Conservation (phyloP, 371 early-diverging fungal genomes). For the Syncephalastrum monosporum region DNA sequence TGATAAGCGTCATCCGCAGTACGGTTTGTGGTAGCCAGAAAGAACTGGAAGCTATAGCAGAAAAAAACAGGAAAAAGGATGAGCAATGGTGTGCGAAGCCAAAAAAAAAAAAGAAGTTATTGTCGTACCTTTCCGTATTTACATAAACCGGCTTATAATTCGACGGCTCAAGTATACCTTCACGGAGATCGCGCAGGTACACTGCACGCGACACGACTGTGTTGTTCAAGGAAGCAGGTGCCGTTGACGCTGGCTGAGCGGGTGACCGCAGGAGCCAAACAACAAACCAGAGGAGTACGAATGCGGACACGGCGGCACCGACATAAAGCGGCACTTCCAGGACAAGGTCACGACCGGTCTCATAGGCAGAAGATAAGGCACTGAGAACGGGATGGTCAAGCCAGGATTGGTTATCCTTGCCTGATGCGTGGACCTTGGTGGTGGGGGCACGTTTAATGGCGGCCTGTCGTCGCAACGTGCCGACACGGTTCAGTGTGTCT, state of each 20-base stretch:
- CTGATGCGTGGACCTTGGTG: not conserved
- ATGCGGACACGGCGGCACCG: slow-evolving; percentile 8
- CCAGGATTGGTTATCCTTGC: too few relatives aligned
- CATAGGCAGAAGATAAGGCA: too few relatives aligned
- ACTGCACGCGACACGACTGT: slow-evolving; percentile 31
- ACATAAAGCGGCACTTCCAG: slow-evolving; percentile 19
- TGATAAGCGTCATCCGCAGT: slow-evolving; percentile 3
- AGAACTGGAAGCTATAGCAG: slow-evolving; percentile 13
- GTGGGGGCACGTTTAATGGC: slow-evolving; percentile 4
- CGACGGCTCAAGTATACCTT: slow-evolving; percentile 22
- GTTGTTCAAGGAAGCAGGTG: not conserved
- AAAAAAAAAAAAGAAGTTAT: not conserved
- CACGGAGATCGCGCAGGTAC: slow-evolving; percentile 47
- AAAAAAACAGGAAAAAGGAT: not conserved
- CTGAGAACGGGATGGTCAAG: too few relatives aligned
- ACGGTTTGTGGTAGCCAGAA: slow-evolving; percentile 9
- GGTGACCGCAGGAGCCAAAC: slow-evolving; percentile 8
- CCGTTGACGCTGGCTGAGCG: too few relatives aligned
- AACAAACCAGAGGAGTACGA: slow-evolving; percentile 14
- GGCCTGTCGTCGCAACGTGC: too few relatives aligned
- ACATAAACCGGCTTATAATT: slow-evolving; percentile 17
- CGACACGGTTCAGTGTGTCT: too few relatives aligned
- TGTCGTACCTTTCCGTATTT: slow-evolving; percentile 18
- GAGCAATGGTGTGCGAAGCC: not conserved
- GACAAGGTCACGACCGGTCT: slow-evolving; percentile 10